phyloP scores from a whole-genome alignment of 495 filamentous ascomycete species.

The Aspergillus egyptiacus region DNA sequence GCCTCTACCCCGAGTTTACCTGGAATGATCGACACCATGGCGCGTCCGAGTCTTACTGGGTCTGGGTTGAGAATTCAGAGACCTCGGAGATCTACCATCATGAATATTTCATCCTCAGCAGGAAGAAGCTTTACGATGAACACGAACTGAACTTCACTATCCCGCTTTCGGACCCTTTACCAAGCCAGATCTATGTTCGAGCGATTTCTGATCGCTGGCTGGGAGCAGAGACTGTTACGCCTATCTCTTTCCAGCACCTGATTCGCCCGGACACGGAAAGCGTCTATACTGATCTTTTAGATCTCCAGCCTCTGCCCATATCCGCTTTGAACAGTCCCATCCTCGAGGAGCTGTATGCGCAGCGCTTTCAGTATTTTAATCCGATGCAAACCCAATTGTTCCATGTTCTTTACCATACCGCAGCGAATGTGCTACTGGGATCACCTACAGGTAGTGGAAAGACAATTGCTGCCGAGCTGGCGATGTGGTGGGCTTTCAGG shows the following conservation, averaged over 20 bases:
- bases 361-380: constrained; percentile 93
- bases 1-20: constrained; percentile 77
- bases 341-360: constrained; percentile 79
- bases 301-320: constrained; percentile 86
- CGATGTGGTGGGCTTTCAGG: constrained; percentile 99
- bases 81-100: constrained; percentile 97
- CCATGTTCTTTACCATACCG: constrained; percentile 86
- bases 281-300: constrained; percentile 87
- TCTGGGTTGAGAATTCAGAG: constrained; percentile 98
- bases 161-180: constrained; percentile 84
- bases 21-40: constrained; percentile 98
- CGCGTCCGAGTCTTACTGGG: constrained; percentile 90
- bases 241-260: constrained; percentile 95
- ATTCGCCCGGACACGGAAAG: constrained; percentile 97
- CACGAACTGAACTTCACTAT: constrained; percentile 98
- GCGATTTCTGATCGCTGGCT: constrained; percentile 94
- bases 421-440: constrained; percentile 88
- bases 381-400: constrained; percentile 99
- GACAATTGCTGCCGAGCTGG: constrained; percentile 89
- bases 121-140: constrained; percentile 84
- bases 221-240: constrained; percentile 90
- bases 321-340: constrained; percentile 80
- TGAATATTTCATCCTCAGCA: constrained; percentile 88
- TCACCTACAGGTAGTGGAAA: constrained; percentile 97
- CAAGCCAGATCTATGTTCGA: constrained; percentile 91